Base-by-base conservation (phyloP, 164 flowering plant species). In the Brasenia schreberi region DNA sequence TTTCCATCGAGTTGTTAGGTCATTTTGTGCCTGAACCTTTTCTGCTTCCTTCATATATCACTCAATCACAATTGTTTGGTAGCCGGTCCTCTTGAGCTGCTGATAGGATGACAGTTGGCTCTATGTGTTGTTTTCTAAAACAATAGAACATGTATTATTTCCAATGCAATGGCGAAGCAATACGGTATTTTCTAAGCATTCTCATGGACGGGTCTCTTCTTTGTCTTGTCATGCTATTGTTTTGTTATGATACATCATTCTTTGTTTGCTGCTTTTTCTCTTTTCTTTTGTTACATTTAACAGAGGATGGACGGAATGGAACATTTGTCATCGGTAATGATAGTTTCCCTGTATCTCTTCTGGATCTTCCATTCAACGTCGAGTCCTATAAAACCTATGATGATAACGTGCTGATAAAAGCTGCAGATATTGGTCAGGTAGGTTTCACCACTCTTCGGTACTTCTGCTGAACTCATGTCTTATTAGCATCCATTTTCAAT, bases 301-400 rank as follows among this genome's bases (percentile, higher is more conserved):
- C 76, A 87, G 88, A 86, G 75, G 89, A 87, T 79, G 89, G 92
- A 71, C 77, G 89, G 73, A 83, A 66, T 64, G 87, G 92, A n/a
- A 81, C 81, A 59, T 84, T 87, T 73, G 71, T 68, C 19, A 81
- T 91, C 66, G 96, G 98, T 18, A 73, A 85, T 71, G 97, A 94
- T 6, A 79, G 58, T 18, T 94, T 94, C 66, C 86, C 94, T 59
- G 91, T 89, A 18, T 83, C 94, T 52, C 87, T 94, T 23, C 67
- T 94, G 81, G 96, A 94, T 80, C 94, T 94, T 74, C 98, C 98
- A 66, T 73, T 82, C 69, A 82, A 87, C 33, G 87, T 89, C 67
- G 97, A 94, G 76, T 94, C 96, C 2, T 94, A 80, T 78, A 94
- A 94, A 79, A 94, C 97, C 6, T 91, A 89, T 74, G 98, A 94